phyloP scores from a whole-genome alignment of 208 protist species.

The Blastocrithidia nonstop region DNA sequence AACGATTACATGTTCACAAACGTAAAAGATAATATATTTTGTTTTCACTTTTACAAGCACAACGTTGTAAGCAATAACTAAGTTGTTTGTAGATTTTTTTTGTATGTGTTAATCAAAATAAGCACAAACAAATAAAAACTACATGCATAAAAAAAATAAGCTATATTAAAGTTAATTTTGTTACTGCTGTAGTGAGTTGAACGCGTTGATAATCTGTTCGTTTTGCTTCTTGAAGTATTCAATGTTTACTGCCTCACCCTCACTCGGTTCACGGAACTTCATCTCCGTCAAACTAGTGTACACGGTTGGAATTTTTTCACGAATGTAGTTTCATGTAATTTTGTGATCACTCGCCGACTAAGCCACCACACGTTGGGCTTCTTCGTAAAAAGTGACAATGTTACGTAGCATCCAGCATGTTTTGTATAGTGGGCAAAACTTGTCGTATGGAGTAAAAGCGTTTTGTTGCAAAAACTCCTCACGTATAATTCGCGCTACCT shows the following conservation, averaged over 20 bases:
- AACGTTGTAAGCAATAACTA: too few species aligned
- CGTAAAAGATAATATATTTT: too few species aligned
- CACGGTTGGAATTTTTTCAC: slow-evolving; percentile 76
- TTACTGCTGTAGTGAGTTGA: slow-evolving; percentile 74
- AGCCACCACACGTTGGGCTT: slow-evolving; percentile 81
- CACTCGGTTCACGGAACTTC: slow-evolving; percentile 83
- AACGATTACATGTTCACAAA: too few species aligned
- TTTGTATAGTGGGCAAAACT: slow-evolving; percentile 97
- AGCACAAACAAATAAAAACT: not conserved
- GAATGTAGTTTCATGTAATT: slow-evolving; percentile 93
- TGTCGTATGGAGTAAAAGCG: slow-evolving; percentile 97
- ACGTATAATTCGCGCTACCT: slow-evolving; percentile 98
- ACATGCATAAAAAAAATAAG: not conserved
- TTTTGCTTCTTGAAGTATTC: slow-evolving; percentile 84
- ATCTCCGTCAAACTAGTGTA: slow-evolving; percentile 81
- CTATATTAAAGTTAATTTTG: slow-evolving; percentile 1
- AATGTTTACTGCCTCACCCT: slow-evolving; percentile 73
- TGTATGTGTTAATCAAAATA: not conserved
- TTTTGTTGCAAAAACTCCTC: slow-evolving; percentile 99
- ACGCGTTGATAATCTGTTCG: slow-evolving; percentile 73
- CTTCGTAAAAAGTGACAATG: slow-evolving; percentile 96
- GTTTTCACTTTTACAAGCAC: too few species aligned
- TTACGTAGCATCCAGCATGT: slow-evolving; percentile 97
- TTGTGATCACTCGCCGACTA: slow-evolving; percentile 87
- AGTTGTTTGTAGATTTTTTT: too few species aligned